Conservation (phyloP, 2,329 filamentous ascomycete species). For the Aspergillus japonicus region DNA sequence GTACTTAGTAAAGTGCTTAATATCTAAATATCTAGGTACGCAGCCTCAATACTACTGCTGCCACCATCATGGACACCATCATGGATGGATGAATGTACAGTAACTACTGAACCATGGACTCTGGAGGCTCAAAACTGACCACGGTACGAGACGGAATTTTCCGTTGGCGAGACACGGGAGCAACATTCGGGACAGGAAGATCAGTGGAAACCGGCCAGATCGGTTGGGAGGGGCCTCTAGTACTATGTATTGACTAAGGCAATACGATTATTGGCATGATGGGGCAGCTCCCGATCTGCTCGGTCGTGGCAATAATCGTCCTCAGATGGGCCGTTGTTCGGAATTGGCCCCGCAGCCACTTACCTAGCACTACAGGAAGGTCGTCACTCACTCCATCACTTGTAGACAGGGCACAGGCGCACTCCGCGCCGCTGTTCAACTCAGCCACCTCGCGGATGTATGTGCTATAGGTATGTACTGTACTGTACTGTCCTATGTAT, state of each 20-base stretch:
- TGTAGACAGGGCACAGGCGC: background rate
- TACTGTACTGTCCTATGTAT: background rate
- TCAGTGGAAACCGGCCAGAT: constrained; percentile 27
- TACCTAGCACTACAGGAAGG: background rate
- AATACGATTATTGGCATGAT: constrained; percentile 13
- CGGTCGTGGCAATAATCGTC: constrained; percentile 19
- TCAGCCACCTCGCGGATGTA: background rate
- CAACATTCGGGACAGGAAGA: constrained; percentile 22
- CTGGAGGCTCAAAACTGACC: constrained; percentile 7
- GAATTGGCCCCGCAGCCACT: constrained; percentile 1
- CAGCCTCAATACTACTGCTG: background rate
- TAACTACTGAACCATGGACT: background rate
- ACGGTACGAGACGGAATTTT: constrained; percentile 21
- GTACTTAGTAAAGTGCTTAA: too few species aligned
- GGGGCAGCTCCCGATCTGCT: constrained; percentile 10
- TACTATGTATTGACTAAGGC: constrained; percentile 5
- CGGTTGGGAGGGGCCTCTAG: constrained; percentile 13
- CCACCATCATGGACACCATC: too few species aligned
- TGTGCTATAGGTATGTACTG: too few species aligned
- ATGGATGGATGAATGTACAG: too few species aligned
- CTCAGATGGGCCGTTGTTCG: background rate
- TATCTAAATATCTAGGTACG: too few species aligned
- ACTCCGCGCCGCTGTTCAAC: background rate
- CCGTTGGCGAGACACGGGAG: constrained; percentile 22
- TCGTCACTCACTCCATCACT: too few species aligned